Base-by-base conservation (phyloP, 768 basidiomycete species). In the Boletus pseudo-olivaceus region DNA sequence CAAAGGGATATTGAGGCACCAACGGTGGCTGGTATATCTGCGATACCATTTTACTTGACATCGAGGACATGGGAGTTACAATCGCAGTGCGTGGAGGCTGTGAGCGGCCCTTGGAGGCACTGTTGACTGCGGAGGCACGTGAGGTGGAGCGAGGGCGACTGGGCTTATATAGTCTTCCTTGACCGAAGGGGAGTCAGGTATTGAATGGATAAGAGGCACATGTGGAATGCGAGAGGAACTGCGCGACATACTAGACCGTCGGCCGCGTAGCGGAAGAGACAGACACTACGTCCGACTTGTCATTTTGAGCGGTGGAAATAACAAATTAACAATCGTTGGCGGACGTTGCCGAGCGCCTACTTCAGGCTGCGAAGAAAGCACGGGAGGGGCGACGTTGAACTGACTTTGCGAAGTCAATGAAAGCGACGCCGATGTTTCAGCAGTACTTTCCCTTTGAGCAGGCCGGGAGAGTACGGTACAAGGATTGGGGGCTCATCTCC, bases 1-100 rank as follows among this genome's bases (percentile, higher is more conserved):
- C 82, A 65, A 90, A 90, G 8, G 88, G 87, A 55, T 79, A 80
- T 8, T 67, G 71, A 5, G 77, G 75, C 56, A 62, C 55, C 8
- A 65, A 53, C 23, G 63, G 54, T 23, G 58, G 59, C 37, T 57
- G 57, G 55, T 57, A 60, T 62, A 60, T 62, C 47, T 68, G 62
- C 1, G 73, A 62, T 4, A 60, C 64, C n/a, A 69, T 64, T 66
- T 52, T 60, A 43, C n/a, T 47, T 26, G 62, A 48, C 7, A 53
- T 19, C 20, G 47, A 12, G 30, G 63, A 42, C 23, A 51, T 27
- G 32, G 42, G 34, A 33, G 64, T 47, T 40, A 46, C 48, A 19
- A 50, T 35, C n/a, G 56, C 40, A 30, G 52, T 35, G 8, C 62
- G 52, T 0, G 50, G 47, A 20, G 55, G 56, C n/a, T 54, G 17